These are phyloP conservation scores for Thermothelomyces thermophilus DNA, from an alignment of 2,329 filamentous ascomycete genomes.

Conservation along the genomic window DNA sequence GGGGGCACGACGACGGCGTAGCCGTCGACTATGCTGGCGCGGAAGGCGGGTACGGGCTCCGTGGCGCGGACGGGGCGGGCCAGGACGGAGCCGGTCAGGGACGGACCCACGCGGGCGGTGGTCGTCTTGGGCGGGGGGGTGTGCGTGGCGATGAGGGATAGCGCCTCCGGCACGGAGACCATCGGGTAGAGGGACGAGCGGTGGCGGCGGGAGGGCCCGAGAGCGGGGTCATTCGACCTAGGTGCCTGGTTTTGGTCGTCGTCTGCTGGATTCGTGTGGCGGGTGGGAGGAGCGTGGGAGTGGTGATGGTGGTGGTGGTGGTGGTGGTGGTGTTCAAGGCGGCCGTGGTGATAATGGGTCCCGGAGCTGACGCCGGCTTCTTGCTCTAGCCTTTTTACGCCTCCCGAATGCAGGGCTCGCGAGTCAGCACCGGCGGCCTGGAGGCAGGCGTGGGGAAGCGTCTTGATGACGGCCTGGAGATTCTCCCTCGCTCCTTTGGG, in stretches of 20 bases:
- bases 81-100: slow-evolving; percentile 69
- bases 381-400: slow-evolving; percentile 73
- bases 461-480: slow-evolving; percentile 76
- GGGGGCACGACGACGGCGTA: slow-evolving; percentile 73
- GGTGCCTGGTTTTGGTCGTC: slow-evolving; percentile 29
- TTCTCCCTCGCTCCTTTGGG: slow-evolving; percentile 96
- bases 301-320: slow-evolving; percentile 40
- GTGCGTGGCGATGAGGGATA: slow-evolving; percentile 63
- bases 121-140: slow-evolving; percentile 58
- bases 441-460: slow-evolving; percentile 90
- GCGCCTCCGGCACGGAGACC: slow-evolving; percentile 76
- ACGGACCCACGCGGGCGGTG: slow-evolving; percentile 54
- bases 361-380: slow-evolving; percentile 59
- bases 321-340: slow-evolving; percentile 44
- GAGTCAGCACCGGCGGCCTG: slow-evolving; percentile 83
- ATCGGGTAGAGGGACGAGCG: slow-evolving; percentile 88
- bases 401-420: slow-evolving; percentile 69
- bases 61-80: slow-evolving; percentile 73
- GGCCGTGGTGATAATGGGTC: slow-evolving; percentile 34
- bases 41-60: slow-evolving; percentile 85
- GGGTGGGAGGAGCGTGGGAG: slow-evolving; percentile 54
- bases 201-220: slow-evolving; percentile 63
- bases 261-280: slow-evolving; percentile 57
- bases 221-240: slow-evolving; percentile 53
- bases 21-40: slow-evolving; percentile 94